Evolutionary conservation across 106 monocot species (phyloP).

Genomic region (Triglochin maritima): DNA sequence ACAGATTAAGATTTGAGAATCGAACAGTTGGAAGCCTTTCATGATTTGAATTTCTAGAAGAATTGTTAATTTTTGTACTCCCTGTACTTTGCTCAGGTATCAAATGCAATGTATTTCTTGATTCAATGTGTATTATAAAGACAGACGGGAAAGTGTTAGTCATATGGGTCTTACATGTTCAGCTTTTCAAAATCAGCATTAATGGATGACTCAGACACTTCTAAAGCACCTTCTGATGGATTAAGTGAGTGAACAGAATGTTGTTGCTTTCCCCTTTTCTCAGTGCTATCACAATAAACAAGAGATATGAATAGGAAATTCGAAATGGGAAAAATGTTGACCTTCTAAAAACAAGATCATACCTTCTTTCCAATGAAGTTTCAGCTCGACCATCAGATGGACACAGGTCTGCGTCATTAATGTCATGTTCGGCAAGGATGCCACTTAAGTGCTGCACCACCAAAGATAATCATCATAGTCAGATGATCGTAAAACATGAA

Average conservation of each 20-base stretch:
- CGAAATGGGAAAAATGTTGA: neutral
- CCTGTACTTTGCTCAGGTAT: too few species aligned
- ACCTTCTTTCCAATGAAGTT: conserved; percentile 3
- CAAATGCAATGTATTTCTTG: too few species aligned
- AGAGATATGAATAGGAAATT: conserved; percentile 12
- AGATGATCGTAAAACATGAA: neutral
- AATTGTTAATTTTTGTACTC: too few species aligned
- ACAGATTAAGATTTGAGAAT: too few species aligned
- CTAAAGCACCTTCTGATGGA: conserved; percentile 6
- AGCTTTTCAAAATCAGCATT: conserved; percentile 29
- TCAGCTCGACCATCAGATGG: conserved; percentile 10
- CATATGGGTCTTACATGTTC: conserved; percentile 42
- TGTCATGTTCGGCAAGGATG: conserved; percentile 29
- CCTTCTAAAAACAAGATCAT: neutral
- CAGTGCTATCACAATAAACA: conserved; percentile 8
- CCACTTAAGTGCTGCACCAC: conserved; percentile 5
- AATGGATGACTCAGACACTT: conserved; percentile 25
- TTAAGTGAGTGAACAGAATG: conserved; percentile 11
- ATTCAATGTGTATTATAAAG: too few species aligned
- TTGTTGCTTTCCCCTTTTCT: conserved; percentile 18
- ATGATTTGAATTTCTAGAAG: too few species aligned
- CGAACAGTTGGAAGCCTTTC: too few species aligned
- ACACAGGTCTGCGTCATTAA: conserved; percentile 17
- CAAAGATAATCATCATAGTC: neutral
- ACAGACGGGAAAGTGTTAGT: neutral